phyloP scores from a whole-genome alignment of 352 stramenopile species.

The Pythium folliculosum region DNA sequence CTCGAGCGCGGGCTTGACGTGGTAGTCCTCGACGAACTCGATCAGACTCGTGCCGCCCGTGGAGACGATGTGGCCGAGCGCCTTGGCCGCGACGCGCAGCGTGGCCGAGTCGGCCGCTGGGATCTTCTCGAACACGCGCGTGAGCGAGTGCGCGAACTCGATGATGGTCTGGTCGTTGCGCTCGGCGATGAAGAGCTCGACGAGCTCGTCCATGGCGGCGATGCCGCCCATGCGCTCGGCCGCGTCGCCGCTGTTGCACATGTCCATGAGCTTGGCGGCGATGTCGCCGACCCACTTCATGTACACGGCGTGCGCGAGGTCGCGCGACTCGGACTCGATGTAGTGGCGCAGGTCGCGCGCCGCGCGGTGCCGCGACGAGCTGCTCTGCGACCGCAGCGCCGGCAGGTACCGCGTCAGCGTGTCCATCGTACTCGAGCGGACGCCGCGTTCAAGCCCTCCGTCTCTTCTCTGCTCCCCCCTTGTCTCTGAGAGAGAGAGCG shows the following conservation, averaged over 20 bases:
- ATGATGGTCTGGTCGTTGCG: slow-evolving; percentile 90
- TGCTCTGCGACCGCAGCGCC: slow-evolving; percentile 67
- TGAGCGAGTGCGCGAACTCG: slow-evolving; percentile 87
- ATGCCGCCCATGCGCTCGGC: slow-evolving; percentile 85
- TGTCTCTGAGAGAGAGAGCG: not conserved
- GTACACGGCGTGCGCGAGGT: slow-evolving; percentile 82
- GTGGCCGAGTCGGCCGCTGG: slow-evolving; percentile 69
- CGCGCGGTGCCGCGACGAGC: slow-evolving; percentile 58
- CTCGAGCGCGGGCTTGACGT: slow-evolving; percentile 84
- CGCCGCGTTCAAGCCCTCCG: not conserved
- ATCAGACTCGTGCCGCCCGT: slow-evolving; percentile 85
- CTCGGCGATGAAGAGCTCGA: slow-evolving; percentile 89
- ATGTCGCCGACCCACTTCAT: slow-evolving; percentile 89
- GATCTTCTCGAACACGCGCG: slow-evolving; percentile 88
- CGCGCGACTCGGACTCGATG: slow-evolving; percentile 86
- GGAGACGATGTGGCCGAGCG: slow-evolving; percentile 86
- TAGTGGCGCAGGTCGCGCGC: slow-evolving; percentile 77
- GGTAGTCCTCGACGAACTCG: slow-evolving; percentile 89
- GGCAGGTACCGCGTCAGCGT: slow-evolving; percentile 77
- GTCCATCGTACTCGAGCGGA: slow-evolving; percentile 42
- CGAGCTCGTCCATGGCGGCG: slow-evolving; percentile 87
- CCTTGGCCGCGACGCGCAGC: slow-evolving; percentile 74
- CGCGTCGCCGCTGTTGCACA: slow-evolving; percentile 80
- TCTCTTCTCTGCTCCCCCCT: not conserved
- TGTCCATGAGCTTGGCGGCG: slow-evolving; percentile 77